Evolutionary conservation across 305 asterid species (phyloP).

Genomic region (Caryopteris hybrid): DNA sequence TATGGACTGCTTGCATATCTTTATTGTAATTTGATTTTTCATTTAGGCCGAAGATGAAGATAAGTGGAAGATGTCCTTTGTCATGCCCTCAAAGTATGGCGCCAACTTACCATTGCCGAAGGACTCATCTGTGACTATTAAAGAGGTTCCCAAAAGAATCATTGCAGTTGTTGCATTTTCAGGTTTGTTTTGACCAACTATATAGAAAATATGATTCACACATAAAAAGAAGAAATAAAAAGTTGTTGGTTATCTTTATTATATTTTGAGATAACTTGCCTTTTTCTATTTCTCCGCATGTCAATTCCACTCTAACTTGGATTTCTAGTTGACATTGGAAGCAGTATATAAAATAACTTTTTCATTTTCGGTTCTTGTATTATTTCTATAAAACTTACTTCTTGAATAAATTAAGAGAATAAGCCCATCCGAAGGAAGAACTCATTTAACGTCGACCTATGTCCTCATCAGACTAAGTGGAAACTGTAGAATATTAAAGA

Average conservation of each 20-base stretch:
- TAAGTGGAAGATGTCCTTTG: slow-evolving; percentile 78
- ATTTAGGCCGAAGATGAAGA: slow-evolving; percentile 49
- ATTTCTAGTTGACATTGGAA: no score
- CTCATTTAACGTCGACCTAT: background rate
- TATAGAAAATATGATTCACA: background rate
- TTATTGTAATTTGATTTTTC: slow-evolving; percentile 12
- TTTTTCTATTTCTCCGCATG: no score
- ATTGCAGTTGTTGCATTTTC: slow-evolving; percentile 74
- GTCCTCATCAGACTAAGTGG: background rate
- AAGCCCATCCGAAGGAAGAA: background rate
- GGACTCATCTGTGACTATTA: slow-evolving; percentile 60
- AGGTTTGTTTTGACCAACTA: slow-evolving; percentile 39
- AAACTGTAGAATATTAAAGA: background rate
- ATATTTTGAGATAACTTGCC: no score
- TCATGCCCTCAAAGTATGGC: slow-evolving; percentile 88
- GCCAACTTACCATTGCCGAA: slow-evolving; percentile 71
- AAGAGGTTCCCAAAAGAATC: slow-evolving; percentile 60
- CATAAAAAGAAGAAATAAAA: background rate
- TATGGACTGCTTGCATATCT: background rate
- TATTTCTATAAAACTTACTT: background rate
- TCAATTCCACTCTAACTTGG: no score
- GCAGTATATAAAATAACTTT: no score
- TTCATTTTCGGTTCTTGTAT: background rate
- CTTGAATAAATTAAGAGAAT: background rate
- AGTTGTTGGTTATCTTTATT: background rate